Conservation (phyloP, 108 stramenopile species). For the Cylindrotheca closterium region DNA sequence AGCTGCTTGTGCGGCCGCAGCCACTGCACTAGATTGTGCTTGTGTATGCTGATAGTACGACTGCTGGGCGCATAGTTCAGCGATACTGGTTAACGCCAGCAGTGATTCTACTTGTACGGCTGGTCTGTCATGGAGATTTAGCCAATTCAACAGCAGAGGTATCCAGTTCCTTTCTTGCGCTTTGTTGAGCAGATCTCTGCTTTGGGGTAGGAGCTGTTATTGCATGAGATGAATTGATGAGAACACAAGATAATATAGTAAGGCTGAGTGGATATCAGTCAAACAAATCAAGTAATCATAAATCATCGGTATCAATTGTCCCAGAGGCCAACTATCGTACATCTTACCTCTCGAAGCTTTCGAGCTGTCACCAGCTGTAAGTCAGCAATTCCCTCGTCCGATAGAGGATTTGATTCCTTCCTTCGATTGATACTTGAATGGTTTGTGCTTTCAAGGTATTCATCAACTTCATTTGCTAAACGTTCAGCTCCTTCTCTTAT, state of each 20-base stretch:
- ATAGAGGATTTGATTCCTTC: not conserved
- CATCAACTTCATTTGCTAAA: slow-evolving; percentile 27
- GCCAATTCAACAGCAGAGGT: slow-evolving; percentile 70
- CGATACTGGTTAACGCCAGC: slow-evolving; percentile 60
- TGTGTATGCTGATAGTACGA: slow-evolving; percentile 48
- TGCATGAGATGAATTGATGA: not conserved
- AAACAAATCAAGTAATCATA: not conserved
- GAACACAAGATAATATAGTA: slow-evolving; percentile 2
- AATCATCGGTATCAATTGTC: not conserved
- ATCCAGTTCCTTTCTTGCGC: slow-evolving; percentile 78
- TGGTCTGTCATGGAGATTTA: slow-evolving; percentile 69
- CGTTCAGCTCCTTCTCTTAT: slow-evolving; percentile 20
- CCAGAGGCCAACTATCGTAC: no score
- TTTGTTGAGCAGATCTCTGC: slow-evolving; percentile 60
- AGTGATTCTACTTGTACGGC: slow-evolving; percentile 76
- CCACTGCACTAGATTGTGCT: slow-evolving; percentile 36
- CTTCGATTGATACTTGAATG: not conserved
- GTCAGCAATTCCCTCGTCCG: slow-evolving; percentile 39
- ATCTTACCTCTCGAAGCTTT: slow-evolving; percentile 51
- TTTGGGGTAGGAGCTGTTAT: slow-evolving; percentile 53
- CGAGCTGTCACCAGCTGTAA: slow-evolving; percentile 51
- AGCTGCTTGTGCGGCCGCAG: slow-evolving; percentile 50
- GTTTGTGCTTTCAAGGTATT: slow-evolving; percentile 19
- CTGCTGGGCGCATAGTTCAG: slow-evolving; percentile 63
- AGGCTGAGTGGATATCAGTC: not conserved